phyloP scores from a whole-genome alignment of 2,329 filamentous ascomycete species.

The Diaporthe capsici region DNA sequence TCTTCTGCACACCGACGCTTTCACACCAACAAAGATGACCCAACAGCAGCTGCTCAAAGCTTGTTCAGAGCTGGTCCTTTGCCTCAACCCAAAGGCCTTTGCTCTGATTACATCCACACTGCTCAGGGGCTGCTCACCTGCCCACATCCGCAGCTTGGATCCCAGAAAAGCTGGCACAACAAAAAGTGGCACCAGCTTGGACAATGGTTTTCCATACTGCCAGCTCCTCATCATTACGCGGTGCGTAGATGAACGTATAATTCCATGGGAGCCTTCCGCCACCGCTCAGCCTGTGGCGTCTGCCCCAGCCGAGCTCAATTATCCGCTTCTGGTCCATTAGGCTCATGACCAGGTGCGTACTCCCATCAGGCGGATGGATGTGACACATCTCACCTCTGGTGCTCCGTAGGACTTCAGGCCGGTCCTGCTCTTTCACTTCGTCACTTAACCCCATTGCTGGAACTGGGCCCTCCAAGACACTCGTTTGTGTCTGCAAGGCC shows the following conservation, averaged over 20 bases:
- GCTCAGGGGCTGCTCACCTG: not conserved
- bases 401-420: slow-evolving; percentile 29
- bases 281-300: slow-evolving; percentile 55
- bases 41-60: not conserved
- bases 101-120: not conserved
- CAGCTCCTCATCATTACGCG: slow-evolving; percentile 54
- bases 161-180: slow-evolving; percentile 37
- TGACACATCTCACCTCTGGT: slow-evolving; percentile 54
- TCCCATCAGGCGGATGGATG: slow-evolving; percentile 55
- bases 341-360: slow-evolving; percentile 54
- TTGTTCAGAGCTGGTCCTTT: not conserved
- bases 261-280: slow-evolving; percentile 49
- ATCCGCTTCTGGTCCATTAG: slow-evolving; percentile 53
- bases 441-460: slow-evolving; percentile 47
- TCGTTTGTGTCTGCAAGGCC: slow-evolving; percentile 48
- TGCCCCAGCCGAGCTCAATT: slow-evolving; percentile 57
- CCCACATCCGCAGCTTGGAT: not conserved
- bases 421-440: slow-evolving; percentile 42
- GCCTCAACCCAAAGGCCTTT: not conserved
- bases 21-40: not conserved
- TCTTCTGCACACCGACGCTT: not conserved
- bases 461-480: slow-evolving; percentile 51
- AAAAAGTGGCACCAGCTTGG: slow-evolving; percentile 40
- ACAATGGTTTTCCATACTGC: slow-evolving; percentile 48
- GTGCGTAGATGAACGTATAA: slow-evolving; percentile 58